Base-by-base conservation (phyloP, 2,329 filamentous ascomycete genomes). In the Colletotrichum caudatum region DNA sequence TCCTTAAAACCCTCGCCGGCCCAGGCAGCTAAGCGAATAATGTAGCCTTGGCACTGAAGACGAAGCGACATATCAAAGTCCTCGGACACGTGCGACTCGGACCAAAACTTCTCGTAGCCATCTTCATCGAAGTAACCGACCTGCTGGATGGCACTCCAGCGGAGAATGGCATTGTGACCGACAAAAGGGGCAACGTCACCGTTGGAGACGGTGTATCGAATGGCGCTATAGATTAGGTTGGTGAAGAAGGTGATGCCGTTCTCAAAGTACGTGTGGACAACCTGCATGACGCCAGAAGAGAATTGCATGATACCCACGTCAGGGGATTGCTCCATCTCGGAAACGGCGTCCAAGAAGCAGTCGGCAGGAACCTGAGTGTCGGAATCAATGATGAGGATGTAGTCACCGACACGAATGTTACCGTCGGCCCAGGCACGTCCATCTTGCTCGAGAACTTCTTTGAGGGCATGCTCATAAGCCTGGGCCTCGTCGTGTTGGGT, bases 331-430 rank as follows among this genome's bases (percentile, higher is more conserved):
- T 94, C 92, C 92, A 95, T 94, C 78, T 95, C 93, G 61, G 91
- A 93, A 58, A 93, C 92, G 53, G 92, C 92, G 77, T 95, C 93
- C 7, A 95, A 85, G 72, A 95, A 85, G 77, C 93, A 95, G 80
- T 95, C 93, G 50, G 86, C 83, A 1, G 93, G 93, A 2, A 94
- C 92, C 80, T 92, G 92, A 39, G 92, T 94, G 80, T 94, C 92
- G 1, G 92, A 94, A 82, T 94, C 92, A 77, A 94, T 92, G 71
- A 95, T 83, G 41, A 93, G 84, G 71, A 95, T 93, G 80, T 94
- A 95, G 81, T 97, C 94, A 67, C 94, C 94, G 29, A 97, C 85
- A 63, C 94, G 93, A 75, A 97, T 92, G 80, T 96, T 94, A 73
- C 94, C 94, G 78, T 94, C 93, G 23, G 93, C 93, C 92, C 92